Base-by-base conservation (phyloP, 805 yeast genomes). In the Geotrichum ghanense region DNA sequence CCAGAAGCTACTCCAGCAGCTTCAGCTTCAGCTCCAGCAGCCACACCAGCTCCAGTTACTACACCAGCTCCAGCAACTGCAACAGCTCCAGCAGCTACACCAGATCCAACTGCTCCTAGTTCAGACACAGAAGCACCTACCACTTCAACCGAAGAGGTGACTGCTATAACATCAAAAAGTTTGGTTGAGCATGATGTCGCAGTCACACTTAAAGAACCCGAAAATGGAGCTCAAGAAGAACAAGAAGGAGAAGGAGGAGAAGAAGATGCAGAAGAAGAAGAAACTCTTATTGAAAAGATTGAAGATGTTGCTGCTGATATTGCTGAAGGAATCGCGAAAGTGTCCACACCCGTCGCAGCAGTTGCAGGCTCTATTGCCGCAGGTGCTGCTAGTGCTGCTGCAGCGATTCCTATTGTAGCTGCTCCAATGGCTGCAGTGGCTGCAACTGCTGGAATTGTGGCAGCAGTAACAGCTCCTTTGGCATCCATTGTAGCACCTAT, bases 151-250 rank as follows among this genome's bases (percentile, higher is more conserved):
- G 20, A 16, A 16, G 19, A 22, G 16, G 23, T 43, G 14, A 34
- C 34, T 22, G 45, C 26, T 7, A 25, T 25, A 3, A 37, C 34
- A 23, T 23, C 9, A 44, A 44, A 22, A 27, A 41, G 20, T 40
- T 41, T 19, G 48, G 48, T 41, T 6, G 40, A 44, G 3, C 7
- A 21, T 23, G 34, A 14, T 22, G 25, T 27, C 22, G 26, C 49
- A 22, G 22, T 19, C 2, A 40, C 34, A 17, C 24, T 35, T 31
- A 22, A 31, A 9, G 22, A 22, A 43, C 20, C 49, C 3, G 40
- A 41, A 12, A 45, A 24, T 34, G 48, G 45, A 19, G 48, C 26
- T 43, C 22, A 43, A 37, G 24, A 43, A 20, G 19, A 16, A n/a
- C 19, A 16, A n/a, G 37, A 31, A 16, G 46, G 16, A 37, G 22